These are phyloP conservation scores for Metschnikowia arizonensis DNA, from an alignment of 805 yeast species.

Conservation along the genomic window DNA sequence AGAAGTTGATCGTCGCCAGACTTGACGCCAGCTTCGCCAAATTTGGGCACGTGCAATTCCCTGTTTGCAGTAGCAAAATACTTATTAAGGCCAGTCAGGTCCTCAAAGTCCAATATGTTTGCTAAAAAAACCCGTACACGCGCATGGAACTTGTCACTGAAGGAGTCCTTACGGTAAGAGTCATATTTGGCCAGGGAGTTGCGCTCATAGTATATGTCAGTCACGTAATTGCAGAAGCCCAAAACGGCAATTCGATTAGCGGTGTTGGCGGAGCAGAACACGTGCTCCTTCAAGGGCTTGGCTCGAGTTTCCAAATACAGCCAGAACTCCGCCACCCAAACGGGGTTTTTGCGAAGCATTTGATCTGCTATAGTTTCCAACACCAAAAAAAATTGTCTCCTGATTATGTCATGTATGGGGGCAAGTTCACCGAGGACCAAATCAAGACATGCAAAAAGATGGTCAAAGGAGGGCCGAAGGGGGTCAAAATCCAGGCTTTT, in stretches of 20 bases:
- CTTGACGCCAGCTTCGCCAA: conserved; percentile 15
- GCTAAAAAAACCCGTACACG: conserved; percentile 35
- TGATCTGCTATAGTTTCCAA: conserved; percentile 1
- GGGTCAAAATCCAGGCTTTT: background rate
- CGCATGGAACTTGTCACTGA: conserved; percentile 35
- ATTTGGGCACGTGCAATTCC: conserved; percentile 21
- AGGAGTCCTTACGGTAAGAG: conserved; percentile 35
- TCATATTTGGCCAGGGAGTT: conserved; percentile 22
- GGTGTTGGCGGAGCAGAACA: conserved; percentile 27
- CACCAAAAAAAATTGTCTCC: conserved; percentile 1
- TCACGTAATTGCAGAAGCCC: conserved; percentile 37
- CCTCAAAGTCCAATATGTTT: conserved; percentile 34
- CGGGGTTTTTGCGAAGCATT: background rate
- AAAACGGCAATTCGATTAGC: conserved; percentile 37
- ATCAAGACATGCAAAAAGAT: conserved; percentile 1
- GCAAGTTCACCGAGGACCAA: conserved; percentile 1
- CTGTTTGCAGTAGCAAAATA: conserved; percentile 32
- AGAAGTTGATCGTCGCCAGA: conserved; percentile 26
- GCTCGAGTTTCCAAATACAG: conserved; percentile 33
- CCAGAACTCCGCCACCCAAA: conserved; percentile 30
- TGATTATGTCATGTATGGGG: background rate
- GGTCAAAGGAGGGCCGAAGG: background rate
- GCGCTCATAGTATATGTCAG: conserved; percentile 28
- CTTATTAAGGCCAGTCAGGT: conserved; percentile 43
- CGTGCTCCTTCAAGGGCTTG: conserved; percentile 18